phyloP scores from a whole-genome alignment of 1,284 basidiomycete genomes.

The Papiliotrema terrestris region DNA sequence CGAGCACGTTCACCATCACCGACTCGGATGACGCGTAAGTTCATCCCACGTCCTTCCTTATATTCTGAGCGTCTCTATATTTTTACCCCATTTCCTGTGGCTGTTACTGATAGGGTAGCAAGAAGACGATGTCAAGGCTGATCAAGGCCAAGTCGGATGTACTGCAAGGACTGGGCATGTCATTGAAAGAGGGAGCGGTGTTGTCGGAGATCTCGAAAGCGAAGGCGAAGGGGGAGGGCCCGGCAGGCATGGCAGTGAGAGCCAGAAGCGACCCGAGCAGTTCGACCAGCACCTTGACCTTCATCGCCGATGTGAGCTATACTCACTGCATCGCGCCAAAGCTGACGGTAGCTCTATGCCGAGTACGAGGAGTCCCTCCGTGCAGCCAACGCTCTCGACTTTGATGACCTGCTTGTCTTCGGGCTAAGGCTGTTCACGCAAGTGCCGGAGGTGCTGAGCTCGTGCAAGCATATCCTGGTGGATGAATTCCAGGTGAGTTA shows the following conservation, averaged over 20 bases:
- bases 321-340: neutral
- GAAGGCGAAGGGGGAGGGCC: slow-evolving; percentile 67
- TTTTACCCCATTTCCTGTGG: too few species aligned
- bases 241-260: slow-evolving; percentile 53
- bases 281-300: slow-evolving; percentile 28
- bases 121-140: slow-evolving; percentile 65
- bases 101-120: slow-evolving; percentile 51
- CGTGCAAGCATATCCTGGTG: slow-evolving; percentile 76
- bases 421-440: slow-evolving; percentile 68
- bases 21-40: slow-evolving; percentile 76
- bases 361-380: slow-evolving; percentile 66
- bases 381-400: slow-evolving; percentile 73
- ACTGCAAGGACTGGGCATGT: slow-evolving; percentile 54
- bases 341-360: slow-evolving; percentile 55
- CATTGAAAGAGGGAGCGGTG: slow-evolving; percentile 61
- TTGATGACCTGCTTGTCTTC: slow-evolving; percentile 79
- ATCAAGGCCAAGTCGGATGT: slow-evolving; percentile 59
- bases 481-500: slow-evolving; percentile 72
- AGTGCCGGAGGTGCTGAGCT: slow-evolving; percentile 57
- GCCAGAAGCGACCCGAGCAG: slow-evolving; percentile 28
- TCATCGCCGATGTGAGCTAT: slow-evolving; percentile 36
- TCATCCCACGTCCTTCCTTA: neutral
- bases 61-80: neutral
- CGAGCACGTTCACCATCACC: slow-evolving; percentile 75
- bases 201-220: slow-evolving; percentile 71